Base-by-base conservation (phyloP, 306 rosid genomes). In the Trifolium fragiferum region DNA sequence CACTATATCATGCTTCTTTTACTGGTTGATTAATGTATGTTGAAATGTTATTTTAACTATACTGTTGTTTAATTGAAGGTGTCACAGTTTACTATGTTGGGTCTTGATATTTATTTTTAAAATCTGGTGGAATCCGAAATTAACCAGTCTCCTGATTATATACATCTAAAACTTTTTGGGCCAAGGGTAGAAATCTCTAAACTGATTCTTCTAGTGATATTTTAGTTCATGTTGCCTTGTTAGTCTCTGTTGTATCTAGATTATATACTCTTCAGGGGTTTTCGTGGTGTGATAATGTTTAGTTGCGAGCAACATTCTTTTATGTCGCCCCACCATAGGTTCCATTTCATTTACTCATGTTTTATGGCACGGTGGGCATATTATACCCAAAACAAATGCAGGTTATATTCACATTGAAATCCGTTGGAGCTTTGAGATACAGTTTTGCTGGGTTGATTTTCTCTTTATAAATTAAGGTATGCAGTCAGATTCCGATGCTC, bases 11-110 rank as follows among this genome's bases (percentile, higher is more conserved):
- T 85, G 89, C 86, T 86, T 86, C 90, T 88, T 87, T 90, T 86
- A 80, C 88, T 87, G 70, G 86, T 87, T 87, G 87, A 87, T 90
- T 89, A 89, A 87, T 92, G 96, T 89, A 89, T 90, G 99, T 89
- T 90, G 77, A 86, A 89, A 82, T 84, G 83, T 86, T 81, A 82
- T 78, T 85, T 83, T 55, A 74, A 81, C 59, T 73, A 79, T 67
- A 79, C 62, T 68, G 44, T 72, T 79, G 55, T 73, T 73, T 60
- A 60, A 54, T 69, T 76, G 9, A 79, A 76, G 59, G 21, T 79
- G 80, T 32, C 78, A 65, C 65, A 54, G 55, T 75, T 54, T 85
- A 55, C 77, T 20, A 54, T 75, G 62, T 35, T 61, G 50, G 41
- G 54, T 67, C 71, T 66, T 75, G 20, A 81, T 49, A 19, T 78